These are phyloP conservation scores for Mycena latifolia DNA, from an alignment of 768 basidiomycete species.

Conservation along the genomic window DNA sequence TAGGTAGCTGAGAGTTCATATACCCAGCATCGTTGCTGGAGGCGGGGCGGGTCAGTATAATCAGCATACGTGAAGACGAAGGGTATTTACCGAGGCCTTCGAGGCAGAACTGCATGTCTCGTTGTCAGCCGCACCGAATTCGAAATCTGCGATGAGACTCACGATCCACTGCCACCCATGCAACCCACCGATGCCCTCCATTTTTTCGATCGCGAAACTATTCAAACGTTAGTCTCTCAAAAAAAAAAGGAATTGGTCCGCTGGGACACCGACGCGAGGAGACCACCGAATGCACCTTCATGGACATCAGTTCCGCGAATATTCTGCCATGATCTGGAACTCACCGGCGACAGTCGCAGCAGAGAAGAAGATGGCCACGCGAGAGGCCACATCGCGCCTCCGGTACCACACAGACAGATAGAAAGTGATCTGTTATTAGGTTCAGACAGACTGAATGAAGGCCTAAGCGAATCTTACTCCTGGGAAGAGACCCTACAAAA, in stretches of 20 bases:
- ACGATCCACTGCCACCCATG: slow-evolving; percentile 67
- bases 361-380: slow-evolving; percentile 34
- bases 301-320: background rate
- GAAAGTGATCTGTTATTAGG: slow-evolving; percentile 48
- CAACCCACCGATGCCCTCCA: slow-evolving; percentile 53
- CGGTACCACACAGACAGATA: slow-evolving; percentile 74
- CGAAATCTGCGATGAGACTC: slow-evolving; percentile 24
- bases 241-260: background rate
- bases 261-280: slow-evolving; percentile 56
- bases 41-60: background rate
- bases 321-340: slow-evolving; percentile 22
- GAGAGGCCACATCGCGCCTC: slow-evolving; percentile 62
- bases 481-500: slow-evolving; percentile 47
- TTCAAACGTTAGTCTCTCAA: slow-evolving; percentile 39
- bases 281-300: slow-evolving; percentile 50
- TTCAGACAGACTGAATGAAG: no score
- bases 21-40: slow-evolving; percentile 31
- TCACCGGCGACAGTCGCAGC: slow-evolving; percentile 46
- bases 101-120: slow-evolving; percentile 53
- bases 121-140: background rate
- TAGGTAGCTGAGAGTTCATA: background rate
- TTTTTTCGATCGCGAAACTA: slow-evolving; percentile 59
- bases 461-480: slow-evolving; percentile 43
- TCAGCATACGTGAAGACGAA: background rate
- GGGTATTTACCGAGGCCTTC: slow-evolving; percentile 51